Evolutionary conservation across 2,329 filamentous ascomycete genomes (phyloP).

Genomic region (Dactylonectria estremocensis): DNA sequence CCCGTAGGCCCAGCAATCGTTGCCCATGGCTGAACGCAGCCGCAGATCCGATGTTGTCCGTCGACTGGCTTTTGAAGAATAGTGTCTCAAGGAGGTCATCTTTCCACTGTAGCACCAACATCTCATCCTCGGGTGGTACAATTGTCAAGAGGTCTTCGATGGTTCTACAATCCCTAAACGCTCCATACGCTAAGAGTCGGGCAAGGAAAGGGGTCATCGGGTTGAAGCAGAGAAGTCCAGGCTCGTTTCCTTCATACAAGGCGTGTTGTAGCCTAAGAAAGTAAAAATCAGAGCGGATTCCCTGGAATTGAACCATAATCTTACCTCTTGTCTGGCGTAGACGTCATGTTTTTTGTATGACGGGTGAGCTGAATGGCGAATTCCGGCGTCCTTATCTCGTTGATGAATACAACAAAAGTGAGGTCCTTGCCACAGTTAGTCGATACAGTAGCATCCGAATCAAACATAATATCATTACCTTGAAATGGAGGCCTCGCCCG

Average conservation of each 20-base stretch:
- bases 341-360: not conserved
- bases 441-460: not conserved
- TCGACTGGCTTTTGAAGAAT: constrained; percentile 15
- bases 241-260: constrained; percentile 3
- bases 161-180: constrained; percentile 7
- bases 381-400: not conserved
- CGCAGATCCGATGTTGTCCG: constrained; percentile 9
- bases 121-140: constrained; percentile 9
- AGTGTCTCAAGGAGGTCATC: constrained; percentile 14
- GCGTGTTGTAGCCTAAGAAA: not conserved
- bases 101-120: constrained; percentile 15
- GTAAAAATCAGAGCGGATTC: not conserved
- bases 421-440: constrained; percentile 5
- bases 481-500: constrained; percentile 3
- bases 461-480: constrained; percentile 13
- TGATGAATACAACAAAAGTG: constrained; percentile 5
- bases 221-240: constrained; percentile 11
- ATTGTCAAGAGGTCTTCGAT: constrained; percentile 16
- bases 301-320: constrained; percentile 1
- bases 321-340: constrained; percentile 7
- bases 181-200: constrained; percentile 1
- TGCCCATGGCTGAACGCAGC: constrained; percentile 4
- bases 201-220: constrained; percentile 3
- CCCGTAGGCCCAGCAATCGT: constrained; percentile 7
- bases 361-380: constrained; percentile 4